phyloP scores from a whole-genome alignment of 108 stramenopile species.

The Craspedostauros australis region DNA sequence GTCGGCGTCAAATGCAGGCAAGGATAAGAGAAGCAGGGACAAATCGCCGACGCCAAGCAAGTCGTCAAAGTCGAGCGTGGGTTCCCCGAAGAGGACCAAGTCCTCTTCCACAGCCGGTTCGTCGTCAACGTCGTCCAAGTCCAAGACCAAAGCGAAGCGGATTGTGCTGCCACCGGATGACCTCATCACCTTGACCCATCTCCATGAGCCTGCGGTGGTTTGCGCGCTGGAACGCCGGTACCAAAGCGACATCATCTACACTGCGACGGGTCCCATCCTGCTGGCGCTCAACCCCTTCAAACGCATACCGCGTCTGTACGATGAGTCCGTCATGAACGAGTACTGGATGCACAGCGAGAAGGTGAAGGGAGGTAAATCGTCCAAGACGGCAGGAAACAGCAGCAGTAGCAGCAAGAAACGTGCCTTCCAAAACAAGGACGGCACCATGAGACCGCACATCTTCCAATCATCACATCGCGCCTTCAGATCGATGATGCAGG shows the following conservation, averaged over 20 bases:
- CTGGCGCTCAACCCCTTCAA: constrained; percentile 88
- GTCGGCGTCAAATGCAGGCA: too few species aligned
- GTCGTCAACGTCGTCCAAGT: too few species aligned
- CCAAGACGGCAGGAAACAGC: not conserved
- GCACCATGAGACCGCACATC: constrained; percentile 49
- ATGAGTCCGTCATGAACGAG: constrained; percentile 33
- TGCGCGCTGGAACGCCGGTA: constrained; percentile 63
- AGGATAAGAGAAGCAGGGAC: too few species aligned
- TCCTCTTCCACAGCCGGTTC: too few species aligned
- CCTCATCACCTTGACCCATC: constrained; percentile 48
- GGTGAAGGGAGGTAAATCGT: not conserved
- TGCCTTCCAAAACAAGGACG: not conserved
- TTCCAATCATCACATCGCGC: constrained; percentile 68
- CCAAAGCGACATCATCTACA: constrained; percentile 68
- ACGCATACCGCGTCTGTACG: constrained; percentile 28
- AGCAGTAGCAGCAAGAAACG: not conserved
- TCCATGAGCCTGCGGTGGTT: constrained; percentile 61
- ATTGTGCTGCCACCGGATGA: constrained; percentile 25
- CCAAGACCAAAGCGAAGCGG: too few species aligned
- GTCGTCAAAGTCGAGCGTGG: too few species aligned
- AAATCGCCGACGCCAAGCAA: too few species aligned
- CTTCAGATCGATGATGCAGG: constrained; percentile 52
- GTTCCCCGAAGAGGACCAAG: too few species aligned
- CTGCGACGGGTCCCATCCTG: constrained; percentile 78
- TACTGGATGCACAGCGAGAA: constrained; percentile 44